Conservation (phyloP, 2,329 filamentous ascomycete species). For the Fusarium ramigenum region DNA sequence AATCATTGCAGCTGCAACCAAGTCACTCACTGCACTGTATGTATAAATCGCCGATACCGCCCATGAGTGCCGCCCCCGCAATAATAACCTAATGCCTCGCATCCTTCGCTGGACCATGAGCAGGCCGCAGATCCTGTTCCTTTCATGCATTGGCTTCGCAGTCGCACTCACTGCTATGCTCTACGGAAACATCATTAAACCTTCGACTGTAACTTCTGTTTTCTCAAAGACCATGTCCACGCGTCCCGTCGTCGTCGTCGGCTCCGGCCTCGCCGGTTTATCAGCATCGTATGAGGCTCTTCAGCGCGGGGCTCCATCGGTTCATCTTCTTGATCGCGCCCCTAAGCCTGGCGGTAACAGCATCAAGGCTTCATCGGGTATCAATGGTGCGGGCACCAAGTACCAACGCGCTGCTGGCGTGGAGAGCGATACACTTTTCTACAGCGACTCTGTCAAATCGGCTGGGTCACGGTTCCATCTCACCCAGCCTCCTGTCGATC, state of each 20-base stretch:
- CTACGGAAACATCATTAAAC: constrained; percentile 38
- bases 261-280: constrained; percentile 71
- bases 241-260: constrained; percentile 65
- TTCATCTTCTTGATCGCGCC: constrained; percentile 67
- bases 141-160: constrained; percentile 42
- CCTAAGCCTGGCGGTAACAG: constrained; percentile 70
- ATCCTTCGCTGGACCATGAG: constrained; percentile 44
- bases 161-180: constrained; percentile 45
- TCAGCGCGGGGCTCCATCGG: constrained; percentile 56
- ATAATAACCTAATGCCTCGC: constrained; percentile 38
- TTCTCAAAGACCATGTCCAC: constrained; percentile 42
- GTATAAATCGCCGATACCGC: constrained; percentile 42
- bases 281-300: constrained; percentile 67
- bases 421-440: constrained; percentile 55
- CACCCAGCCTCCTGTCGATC: constrained; percentile 39
- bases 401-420: constrained; percentile 59
- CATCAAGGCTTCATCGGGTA: constrained; percentile 74
- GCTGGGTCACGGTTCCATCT: constrained; percentile 57
- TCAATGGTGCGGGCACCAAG: constrained; percentile 68
- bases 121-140: constrained; percentile 41
- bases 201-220: constrained; percentile 31
- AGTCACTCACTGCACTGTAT: neutral
- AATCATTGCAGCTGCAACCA: neutral
- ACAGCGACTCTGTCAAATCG: constrained; percentile 65
- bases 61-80: constrained; percentile 11